Evolutionary conservation across 768 basidiomycete genomes (phyloP).

Genomic region (Tylopilus intermedius): DNA sequence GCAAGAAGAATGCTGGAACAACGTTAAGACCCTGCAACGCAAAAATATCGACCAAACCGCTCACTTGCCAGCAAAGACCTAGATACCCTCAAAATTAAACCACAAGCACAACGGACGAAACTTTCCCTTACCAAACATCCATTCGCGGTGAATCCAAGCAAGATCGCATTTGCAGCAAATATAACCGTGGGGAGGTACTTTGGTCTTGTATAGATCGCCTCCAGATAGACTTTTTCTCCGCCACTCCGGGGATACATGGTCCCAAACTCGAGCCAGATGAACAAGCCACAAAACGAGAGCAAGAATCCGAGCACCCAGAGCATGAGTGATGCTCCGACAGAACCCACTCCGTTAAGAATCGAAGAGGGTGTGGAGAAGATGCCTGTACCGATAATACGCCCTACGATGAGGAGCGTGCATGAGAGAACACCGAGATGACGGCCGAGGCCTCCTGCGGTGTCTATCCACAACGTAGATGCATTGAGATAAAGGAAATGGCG

Average conservation of each 20-base stretch:
- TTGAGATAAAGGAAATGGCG: neutral
- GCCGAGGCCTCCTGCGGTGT: slow-evolving; percentile 52
- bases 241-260: slow-evolving; percentile 61
- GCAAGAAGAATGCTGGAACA: neutral
- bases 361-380: slow-evolving; percentile 61
- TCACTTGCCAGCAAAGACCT: slow-evolving; percentile 34
- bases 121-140: slow-evolving; percentile 42
- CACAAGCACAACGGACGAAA: neutral
- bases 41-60: neutral
- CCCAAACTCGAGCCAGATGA: slow-evolving; percentile 61
- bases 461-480: slow-evolving; percentile 22
- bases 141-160: slow-evolving; percentile 38
- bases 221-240: slow-evolving; percentile 60
- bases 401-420: slow-evolving; percentile 54
- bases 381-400: slow-evolving; percentile 58
- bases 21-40: neutral
- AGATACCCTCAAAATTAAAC: neutral
- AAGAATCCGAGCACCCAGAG: slow-evolving; percentile 60
- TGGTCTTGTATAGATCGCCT: slow-evolving; percentile 47
- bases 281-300: slow-evolving; percentile 54
- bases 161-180: slow-evolving; percentile 45
- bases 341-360: slow-evolving; percentile 52
- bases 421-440: slow-evolving; percentile 53
- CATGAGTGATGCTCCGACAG: slow-evolving; percentile 56
- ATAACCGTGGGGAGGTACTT: slow-evolving; percentile 44